Percentiles rank a stretch among this genome's conserved stretches.
These are phyloP conservation scores for Fusarium xyrophilum DNA, from an alignment of 2,329 filamentous ascomycete species.

Conservation along the genomic window DNA sequence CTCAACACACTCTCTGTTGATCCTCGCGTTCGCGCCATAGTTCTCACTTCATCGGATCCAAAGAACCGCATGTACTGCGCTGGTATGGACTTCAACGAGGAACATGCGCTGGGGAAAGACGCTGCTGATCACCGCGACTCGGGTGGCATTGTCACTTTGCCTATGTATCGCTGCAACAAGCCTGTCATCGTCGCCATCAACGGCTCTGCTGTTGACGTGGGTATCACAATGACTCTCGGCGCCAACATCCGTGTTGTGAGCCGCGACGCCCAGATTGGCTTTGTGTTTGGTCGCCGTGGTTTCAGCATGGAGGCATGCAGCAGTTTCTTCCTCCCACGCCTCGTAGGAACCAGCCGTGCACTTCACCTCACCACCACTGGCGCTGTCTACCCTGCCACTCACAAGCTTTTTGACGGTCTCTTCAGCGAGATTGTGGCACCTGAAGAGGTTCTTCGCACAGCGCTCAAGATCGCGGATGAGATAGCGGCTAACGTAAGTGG, in stretches of 20 bases:
- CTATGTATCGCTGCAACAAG: conserved; percentile 64
- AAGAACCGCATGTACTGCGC: conserved; percentile 62
- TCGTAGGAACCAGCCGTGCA: conserved; percentile 70
- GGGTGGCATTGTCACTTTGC: conserved; percentile 61
- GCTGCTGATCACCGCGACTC: conserved; percentile 53
- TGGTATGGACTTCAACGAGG: conserved; percentile 61
- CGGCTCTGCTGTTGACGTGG: conserved; percentile 65
- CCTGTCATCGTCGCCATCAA: conserved; percentile 66
- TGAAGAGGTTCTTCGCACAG: conserved; percentile 67
- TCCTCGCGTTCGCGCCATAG: conserved; percentile 60
- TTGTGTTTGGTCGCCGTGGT: conserved; percentile 75
- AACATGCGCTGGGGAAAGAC: conserved; percentile 37
- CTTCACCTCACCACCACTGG: conserved; percentile 73
- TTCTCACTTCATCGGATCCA: conserved; percentile 60
- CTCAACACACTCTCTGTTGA: conserved; percentile 60
- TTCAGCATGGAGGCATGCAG: conserved; percentile 75
- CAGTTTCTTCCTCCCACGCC: conserved; percentile 73
- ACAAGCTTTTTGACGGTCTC: conserved; percentile 62
- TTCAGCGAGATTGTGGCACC: conserved; percentile 71
- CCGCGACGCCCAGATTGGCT: conserved; percentile 69
- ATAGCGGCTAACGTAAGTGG: conserved; percentile 70
- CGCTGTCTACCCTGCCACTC: conserved; percentile 59
- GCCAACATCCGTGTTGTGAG: conserved; percentile 62
- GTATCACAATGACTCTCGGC: conserved; percentile 67
- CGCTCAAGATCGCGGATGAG: conserved; percentile 70